These are phyloP conservation scores for Coffea humblotiana DNA, from an alignment of 305 asterid species.

Conservation along the genomic window DNA sequence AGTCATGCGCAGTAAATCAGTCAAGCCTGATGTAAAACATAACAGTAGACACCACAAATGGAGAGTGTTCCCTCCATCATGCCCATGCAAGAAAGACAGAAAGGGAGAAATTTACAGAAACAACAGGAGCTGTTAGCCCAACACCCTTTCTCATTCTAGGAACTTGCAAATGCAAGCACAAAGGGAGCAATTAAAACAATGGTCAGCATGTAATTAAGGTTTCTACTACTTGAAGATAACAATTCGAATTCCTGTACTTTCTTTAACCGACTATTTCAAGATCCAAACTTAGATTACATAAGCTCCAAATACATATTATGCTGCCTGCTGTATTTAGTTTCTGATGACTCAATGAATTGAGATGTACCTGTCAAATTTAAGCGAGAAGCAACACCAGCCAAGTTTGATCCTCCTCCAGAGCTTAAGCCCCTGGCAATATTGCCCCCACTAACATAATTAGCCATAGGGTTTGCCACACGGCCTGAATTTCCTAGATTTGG, in stretches of 20 bases:
- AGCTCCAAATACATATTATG: not conserved
- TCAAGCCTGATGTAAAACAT: not conserved
- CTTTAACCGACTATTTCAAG: not conserved
- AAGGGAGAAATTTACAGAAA: not conserved
- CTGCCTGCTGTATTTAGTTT: not conserved
- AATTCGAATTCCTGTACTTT: slow-evolving; percentile 1
- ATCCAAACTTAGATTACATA: not conserved
- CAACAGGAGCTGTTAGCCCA: not conserved
- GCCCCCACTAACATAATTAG: slow-evolving; percentile 69
- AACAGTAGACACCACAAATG: not conserved
- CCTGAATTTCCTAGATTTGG: slow-evolving; percentile 74
- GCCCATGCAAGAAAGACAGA: not conserved
- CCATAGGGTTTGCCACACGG: slow-evolving; percentile 59
- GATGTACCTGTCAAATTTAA: slow-evolving; percentile 65
- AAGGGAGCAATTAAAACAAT: not conserved
- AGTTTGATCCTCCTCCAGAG: slow-evolving; percentile 66
- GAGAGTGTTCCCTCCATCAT: not conserved
- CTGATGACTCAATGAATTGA: not conserved
- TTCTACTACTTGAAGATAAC: not conserved
- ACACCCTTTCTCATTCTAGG: not conserved
- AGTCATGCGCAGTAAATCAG: too few relatives aligned
- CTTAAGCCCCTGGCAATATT: slow-evolving; percentile 63
- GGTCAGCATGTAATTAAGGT: not conserved
- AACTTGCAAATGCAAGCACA: not conserved
- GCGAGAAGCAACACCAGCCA: slow-evolving; percentile 80